Conservation (phyloP, 2,329 filamentous ascomycete genomes). For the Claviceps capensis region DNA sequence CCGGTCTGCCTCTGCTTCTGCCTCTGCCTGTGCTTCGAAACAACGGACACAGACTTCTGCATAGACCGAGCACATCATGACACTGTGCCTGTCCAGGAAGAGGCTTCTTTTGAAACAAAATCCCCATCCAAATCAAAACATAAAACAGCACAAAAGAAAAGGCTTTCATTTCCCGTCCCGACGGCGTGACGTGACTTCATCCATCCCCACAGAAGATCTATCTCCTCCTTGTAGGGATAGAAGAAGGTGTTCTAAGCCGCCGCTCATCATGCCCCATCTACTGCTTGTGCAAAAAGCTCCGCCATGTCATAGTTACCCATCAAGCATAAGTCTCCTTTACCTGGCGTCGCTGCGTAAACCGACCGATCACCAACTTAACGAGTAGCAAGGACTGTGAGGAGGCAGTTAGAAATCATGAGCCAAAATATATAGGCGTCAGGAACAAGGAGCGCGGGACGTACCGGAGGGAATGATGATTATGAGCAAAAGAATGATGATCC, state of each 20-base stretch:
- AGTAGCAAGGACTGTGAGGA: conserved; percentile 21
- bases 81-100: not conserved
- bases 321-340: not conserved
- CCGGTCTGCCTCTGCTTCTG: no score
- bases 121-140: conserved; percentile 16
- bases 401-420: not conserved
- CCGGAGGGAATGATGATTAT: conserved; percentile 90
- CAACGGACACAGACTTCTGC: no score
- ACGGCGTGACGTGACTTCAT: conserved; percentile 19
- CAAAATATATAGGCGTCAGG: not conserved
- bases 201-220: conserved; percentile 21
- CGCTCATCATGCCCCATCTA: not conserved
- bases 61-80: not conserved
- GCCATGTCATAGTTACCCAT: not conserved
- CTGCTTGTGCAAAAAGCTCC: not conserved
- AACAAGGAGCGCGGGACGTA: conserved; percentile 26
- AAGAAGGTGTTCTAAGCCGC: conserved; percentile 1
- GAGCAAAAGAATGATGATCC: conserved; percentile 80
- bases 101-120: not conserved
- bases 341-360: conserved; percentile 5
- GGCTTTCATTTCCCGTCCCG: conserved; percentile 8
- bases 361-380: conserved; percentile 12
- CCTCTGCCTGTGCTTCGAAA: no score
- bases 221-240: conserved; percentile 10
- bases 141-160: conserved; percentile 6